Evolutionary conservation across 148 eudicot genomes (phyloP), one percentile per base, ranked within the genome.

Genomic region (Chenopodium suecicum): DNA sequence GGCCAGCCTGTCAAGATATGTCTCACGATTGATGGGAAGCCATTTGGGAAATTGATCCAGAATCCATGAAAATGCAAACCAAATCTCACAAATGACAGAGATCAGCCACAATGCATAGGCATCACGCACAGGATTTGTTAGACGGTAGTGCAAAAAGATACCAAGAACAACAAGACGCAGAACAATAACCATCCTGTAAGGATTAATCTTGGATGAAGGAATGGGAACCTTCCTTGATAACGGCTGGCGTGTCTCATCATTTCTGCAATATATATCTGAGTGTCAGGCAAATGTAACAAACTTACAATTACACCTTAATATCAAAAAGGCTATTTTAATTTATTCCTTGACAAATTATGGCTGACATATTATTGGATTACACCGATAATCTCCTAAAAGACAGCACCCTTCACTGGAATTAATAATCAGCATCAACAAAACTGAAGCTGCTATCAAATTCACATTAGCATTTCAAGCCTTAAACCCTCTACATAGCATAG

Each of bases 231-330:
- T 94, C 85, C 98, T 94, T 13, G 98, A 93, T 69, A 94, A 90
- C 60, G 98, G 98, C 73, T 94, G 98, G 2, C 98, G 91, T 52
- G 97, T 91, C 82, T 94, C 98, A 84, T 94, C 98, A 88, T 91
- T 94, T 89, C 98, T 94, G 90, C 89, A 88, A 66, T 25, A 60
- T 52, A 37, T 54, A 82, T 44, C 46, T 14, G 73, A 67, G 29
- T 19, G 17, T 71, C 23, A 19, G 54, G 22, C n/a, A 70, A n/a
- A 73, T 74, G 44, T 44, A 29, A 80, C 31, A 27, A 27, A 27
- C 29, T 27, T 27, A 27, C 29, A 47, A 44, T 16, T 1, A 73
- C 37, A 71, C 19, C 16, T 70, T 32, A 7, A 23, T 22, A 19
- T 29, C 16, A 46, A 3, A 37, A 7, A 22, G 14, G 32, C 25